phyloP scores from a whole-genome alignment of 148 eudicot genomes.

The Vaccinium macrocarpon region DNA sequence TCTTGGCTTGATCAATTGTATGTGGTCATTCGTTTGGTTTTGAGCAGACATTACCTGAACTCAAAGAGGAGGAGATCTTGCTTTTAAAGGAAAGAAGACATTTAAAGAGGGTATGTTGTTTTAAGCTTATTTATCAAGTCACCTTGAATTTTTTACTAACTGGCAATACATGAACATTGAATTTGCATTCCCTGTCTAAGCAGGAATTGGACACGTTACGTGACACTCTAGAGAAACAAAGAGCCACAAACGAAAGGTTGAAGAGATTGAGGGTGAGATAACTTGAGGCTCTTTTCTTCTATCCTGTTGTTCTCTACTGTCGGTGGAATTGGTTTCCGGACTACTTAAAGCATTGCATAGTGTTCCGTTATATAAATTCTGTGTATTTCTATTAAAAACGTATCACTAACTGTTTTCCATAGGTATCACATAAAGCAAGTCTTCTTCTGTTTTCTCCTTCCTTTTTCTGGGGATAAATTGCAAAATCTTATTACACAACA shows the following conservation, averaged over 20 bases:
- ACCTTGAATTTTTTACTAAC: background rate
- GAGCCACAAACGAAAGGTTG: conserved; percentile 31
- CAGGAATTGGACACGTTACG: conserved; percentile 37
- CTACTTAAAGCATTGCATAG: background rate
- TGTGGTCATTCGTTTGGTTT: background rate
- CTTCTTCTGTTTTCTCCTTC: background rate
- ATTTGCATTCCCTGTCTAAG: background rate
- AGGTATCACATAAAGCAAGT: background rate
- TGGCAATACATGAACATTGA: conserved; percentile 6
- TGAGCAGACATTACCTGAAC: conserved; percentile 37
- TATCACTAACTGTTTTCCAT: background rate
- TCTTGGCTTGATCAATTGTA: background rate
- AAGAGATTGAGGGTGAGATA: conserved; percentile 47
- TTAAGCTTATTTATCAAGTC: background rate
- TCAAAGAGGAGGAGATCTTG: conserved; percentile 34
- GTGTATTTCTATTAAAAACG: background rate
- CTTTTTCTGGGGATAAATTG: background rate
- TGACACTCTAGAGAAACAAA: conserved; percentile 29
- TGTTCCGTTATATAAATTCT: background rate
- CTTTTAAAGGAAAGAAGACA: conserved; percentile 37
- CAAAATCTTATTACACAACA: background rate
- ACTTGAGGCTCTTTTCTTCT: background rate
- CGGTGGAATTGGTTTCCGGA: background rate
- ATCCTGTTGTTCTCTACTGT: background rate
- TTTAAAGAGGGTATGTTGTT: conserved; percentile 32